phyloP scores from a whole-genome alignment of 2,329 filamentous ascomycete genomes.

The Simplicillium sp. region DNA sequence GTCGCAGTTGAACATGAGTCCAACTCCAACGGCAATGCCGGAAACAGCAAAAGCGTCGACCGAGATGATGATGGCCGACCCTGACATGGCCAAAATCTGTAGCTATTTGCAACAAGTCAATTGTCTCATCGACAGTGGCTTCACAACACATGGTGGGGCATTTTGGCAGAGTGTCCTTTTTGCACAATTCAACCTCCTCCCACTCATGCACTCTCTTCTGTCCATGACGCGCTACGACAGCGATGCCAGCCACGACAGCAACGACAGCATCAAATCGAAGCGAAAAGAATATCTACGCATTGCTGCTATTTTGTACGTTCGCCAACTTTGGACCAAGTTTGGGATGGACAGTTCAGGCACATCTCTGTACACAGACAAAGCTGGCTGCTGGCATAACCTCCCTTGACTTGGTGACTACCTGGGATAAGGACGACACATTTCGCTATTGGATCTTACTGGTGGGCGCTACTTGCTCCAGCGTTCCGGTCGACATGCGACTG shows the following conservation, averaged over 20 bases:
- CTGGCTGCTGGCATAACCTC: background rate
- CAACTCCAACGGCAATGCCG: no score
- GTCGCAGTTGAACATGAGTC: no score
- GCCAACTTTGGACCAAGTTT: background rate
- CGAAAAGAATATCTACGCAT: background rate
- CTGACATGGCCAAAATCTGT: no score
- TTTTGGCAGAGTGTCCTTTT: slow-evolving; percentile 1
- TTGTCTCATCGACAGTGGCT: background rate
- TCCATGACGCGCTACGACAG: background rate
- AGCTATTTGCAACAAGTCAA: no score
- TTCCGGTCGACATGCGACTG: background rate
- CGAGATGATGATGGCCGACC: no score
- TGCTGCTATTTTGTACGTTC: background rate
- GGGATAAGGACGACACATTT: background rate
- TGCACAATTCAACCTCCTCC: background rate
- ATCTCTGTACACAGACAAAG: background rate
- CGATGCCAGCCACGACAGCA: no score
- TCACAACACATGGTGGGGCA: background rate
- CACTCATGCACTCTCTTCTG: background rate
- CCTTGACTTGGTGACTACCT: background rate
- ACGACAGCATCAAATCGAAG: background rate
- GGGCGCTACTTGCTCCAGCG: background rate
- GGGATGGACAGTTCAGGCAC: background rate
- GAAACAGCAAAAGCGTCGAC: no score
- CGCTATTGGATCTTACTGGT: background rate